Evolutionary conservation across 1,284 basidiomycete genomes (phyloP).

Genomic region (Tilletia caries): DNA sequence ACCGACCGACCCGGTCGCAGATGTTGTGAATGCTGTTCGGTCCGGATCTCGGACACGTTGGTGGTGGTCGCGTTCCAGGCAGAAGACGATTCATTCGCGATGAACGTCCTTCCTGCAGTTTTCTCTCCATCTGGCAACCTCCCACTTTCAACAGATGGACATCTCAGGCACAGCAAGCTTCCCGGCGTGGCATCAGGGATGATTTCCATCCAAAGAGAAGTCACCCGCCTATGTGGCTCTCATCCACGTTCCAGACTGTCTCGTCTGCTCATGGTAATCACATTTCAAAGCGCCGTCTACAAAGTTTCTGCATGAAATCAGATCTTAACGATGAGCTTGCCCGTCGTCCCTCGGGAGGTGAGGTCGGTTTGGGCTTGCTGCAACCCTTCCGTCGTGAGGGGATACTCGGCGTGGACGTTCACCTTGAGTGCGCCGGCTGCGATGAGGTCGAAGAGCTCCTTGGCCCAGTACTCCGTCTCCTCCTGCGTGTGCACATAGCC

Average conservation of each 20-base stretch:
- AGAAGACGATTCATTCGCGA: not conserved
- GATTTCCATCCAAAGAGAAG: not conserved
- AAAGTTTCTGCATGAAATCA: conserved; percentile 6
- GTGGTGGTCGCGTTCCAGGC: not conserved
- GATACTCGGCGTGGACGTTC: conserved; percentile 67
- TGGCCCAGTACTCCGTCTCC: conserved; percentile 67
- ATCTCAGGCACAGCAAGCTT: not conserved
- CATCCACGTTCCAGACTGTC: not conserved
- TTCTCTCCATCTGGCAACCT: not conserved
- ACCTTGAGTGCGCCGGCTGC: conserved; percentile 66
- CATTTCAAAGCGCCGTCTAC: not conserved
- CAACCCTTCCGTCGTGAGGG: conserved; percentile 76
- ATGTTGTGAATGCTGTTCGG: not conserved
- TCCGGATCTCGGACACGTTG: not conserved
- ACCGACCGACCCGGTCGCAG: not conserved
- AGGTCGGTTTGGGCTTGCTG: conserved; percentile 76
- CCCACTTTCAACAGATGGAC: no score
- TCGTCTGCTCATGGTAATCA: not conserved
- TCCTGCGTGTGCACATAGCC: conserved; percentile 64
- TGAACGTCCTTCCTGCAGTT: not conserved
- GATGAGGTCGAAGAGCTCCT: conserved; percentile 68
- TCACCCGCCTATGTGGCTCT: not conserved
- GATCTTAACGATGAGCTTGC: conserved; percentile 44
- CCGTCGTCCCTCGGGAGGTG: conserved; percentile 49
- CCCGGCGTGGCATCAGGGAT: not conserved